phyloP scores from a whole-genome alignment of 2,329 filamentous ascomycete species.

The Exophiala sp. region DNA sequence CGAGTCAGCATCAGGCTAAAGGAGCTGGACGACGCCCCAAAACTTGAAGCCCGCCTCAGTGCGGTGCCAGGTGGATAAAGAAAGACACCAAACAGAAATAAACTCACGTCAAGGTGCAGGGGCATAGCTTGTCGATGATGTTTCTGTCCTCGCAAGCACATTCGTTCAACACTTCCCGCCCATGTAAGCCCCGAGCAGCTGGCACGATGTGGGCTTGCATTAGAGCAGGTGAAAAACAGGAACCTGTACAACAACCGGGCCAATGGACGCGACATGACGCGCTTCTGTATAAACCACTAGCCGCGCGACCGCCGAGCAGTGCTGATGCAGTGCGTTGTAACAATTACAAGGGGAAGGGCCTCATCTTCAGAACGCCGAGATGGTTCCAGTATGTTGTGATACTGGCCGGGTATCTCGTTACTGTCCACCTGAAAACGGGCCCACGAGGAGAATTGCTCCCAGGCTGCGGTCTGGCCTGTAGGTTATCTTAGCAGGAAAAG shows the following conservation, averaged over 20 bases:
- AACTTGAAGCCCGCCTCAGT: conserved; percentile 3
- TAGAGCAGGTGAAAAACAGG: conserved; percentile 23
- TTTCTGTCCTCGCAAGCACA: conserved; percentile 17
- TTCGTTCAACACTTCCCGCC: conserved; percentile 18
- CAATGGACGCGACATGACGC: conserved; percentile 25
- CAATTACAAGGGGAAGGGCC: neutral
- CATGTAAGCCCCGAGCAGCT: conserved; percentile 18
- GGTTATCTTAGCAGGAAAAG: neutral
- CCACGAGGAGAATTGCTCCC: neutral
- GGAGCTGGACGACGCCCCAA: neutral
- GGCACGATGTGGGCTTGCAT: conserved; percentile 24
- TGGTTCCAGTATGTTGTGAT: neutral
- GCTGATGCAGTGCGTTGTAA: conserved; percentile 20
- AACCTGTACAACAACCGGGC: conserved; percentile 16
- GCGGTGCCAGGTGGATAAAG: neutral
- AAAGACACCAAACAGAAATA: neutral
- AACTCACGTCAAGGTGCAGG: conserved; percentile 22
- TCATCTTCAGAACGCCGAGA: too few species aligned
- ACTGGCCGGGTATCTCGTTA: neutral
- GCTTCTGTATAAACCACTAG: conserved; percentile 19
- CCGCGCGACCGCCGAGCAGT: conserved; percentile 23
- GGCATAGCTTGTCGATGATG: conserved; percentile 15
- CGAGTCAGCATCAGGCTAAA: conserved; percentile 1
- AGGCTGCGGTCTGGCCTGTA: neutral
- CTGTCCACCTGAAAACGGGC: neutral